Base-by-base conservation (phyloP, 331 rosid species). In the Prunus yedoensis region DNA sequence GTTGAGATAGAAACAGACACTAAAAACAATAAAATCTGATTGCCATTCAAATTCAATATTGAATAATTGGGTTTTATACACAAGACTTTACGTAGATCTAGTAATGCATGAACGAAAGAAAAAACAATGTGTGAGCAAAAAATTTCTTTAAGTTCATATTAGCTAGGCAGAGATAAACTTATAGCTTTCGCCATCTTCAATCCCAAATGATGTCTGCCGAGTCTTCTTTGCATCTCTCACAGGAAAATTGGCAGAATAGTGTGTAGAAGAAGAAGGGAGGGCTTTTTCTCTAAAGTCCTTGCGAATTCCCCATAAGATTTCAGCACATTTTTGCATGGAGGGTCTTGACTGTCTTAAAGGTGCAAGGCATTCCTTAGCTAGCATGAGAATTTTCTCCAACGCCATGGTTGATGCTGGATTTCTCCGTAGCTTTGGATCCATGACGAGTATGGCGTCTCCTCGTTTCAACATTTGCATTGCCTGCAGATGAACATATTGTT, bases 361-460 rank as follows among this genome's bases (percentile, higher is more conserved):
- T 43, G 87, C 89, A 23, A 93, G 91, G 88, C 98, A 93, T 74
- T 74, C 83, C 27, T 73, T 80, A 70, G 97, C 96, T 32, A 93
- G 87, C 66, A 74, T 83, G 38, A 93, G 82, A 52, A 87, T 73
- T 58, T 83, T 88, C 80, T 89, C 88, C 51, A 83, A 73, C 1
- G 89, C 88, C 89, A 70, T 81, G 78, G 82, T 87, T 62, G 98
- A 81, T 18, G 90, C 91, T 0, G 86, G 73, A 65, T 60, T 87
- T 85, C 97, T 89, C 52, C 79, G 66, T 46, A 93, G 83, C 81
- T 79, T 88, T 9, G 87, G 96, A 78, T 93, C 98, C 96, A 89
- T 93, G 62, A 88, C 91, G 15, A 89, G 45, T 59, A 89, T 90
- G 8, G 69, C 78, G 49, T 93, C 96, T 78, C 92, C 91, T 46